Evolutionary conservation across 2,329 filamentous ascomycete species (phyloP).

Genomic region (Colletotrichum cuscutae): DNA sequence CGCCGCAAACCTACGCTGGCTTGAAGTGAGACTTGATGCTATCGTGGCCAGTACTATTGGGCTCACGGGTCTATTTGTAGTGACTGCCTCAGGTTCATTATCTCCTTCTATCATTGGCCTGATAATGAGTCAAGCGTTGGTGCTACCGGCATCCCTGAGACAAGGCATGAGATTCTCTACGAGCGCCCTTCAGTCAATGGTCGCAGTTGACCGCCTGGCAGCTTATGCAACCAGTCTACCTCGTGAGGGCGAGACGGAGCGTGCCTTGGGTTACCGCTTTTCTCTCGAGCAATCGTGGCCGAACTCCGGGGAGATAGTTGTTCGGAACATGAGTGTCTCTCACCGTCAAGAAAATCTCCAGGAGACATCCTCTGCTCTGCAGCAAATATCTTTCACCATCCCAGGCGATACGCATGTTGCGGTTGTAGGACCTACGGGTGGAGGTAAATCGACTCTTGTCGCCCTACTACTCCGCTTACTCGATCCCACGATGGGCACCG

Average conservation of each 20-base stretch:
- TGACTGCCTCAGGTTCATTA: not conserved
- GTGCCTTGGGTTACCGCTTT: not conserved
- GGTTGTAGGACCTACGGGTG: not conserved
- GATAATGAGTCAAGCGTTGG: not conserved
- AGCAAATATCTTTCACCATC: not conserved
- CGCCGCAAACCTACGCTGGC: conserved; percentile 6
- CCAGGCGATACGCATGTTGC: not conserved
- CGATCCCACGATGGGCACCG: not conserved
- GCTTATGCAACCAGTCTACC: not conserved
- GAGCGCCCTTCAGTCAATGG: not conserved
- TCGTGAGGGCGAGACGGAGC: not conserved
- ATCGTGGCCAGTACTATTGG: not conserved
- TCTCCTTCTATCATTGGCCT: not conserved
- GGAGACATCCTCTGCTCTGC: not conserved
- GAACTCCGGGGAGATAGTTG: not conserved
- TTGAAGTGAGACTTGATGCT: conserved; percentile 6
- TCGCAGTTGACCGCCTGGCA: not conserved
- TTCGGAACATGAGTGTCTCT: not conserved
- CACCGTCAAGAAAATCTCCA: not conserved
- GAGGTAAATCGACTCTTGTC: not conserved
- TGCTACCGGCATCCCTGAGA: not conserved
- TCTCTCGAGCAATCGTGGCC: not conserved
- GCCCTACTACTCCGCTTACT: not conserved
- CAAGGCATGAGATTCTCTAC: not conserved
- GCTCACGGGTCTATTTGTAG: not conserved